Percentiles rank a stretch among this genome's conserved stretches.
Evolutionary conservation across 805 yeast species (phyloP).

Genomic region (Sugiyamaella valdiviana): DNA sequence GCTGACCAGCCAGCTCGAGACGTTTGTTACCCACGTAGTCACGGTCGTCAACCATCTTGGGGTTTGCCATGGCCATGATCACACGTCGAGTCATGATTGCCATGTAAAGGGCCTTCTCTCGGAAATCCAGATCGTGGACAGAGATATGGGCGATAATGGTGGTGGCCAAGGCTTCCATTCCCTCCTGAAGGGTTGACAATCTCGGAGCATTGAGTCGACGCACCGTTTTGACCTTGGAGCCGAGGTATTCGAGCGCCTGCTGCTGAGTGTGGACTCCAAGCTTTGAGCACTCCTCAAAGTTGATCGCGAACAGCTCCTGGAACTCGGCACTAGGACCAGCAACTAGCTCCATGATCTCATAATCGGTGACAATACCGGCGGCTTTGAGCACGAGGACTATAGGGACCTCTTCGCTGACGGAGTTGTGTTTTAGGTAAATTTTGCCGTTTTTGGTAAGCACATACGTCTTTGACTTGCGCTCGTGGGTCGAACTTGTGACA

Average conservation of each 20-base stretch:
- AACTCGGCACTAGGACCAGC: constrained; percentile 85
- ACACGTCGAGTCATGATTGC: constrained; percentile 97
- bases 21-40: constrained; percentile 98
- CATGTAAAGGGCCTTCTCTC: constrained; percentile 89
- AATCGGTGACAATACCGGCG: constrained; percentile 86
- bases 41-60: constrained; percentile 94
- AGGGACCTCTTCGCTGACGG: constrained; percentile 91
- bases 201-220: constrained; percentile 82
- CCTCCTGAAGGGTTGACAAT: constrained; percentile 79
- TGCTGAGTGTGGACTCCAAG: constrained; percentile 83
- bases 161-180: constrained; percentile 84
- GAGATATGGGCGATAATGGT: constrained; percentile 93
- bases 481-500: constrained; percentile 96
- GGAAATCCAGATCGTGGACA: constrained; percentile 75
- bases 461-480: constrained; percentile 94
- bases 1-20: constrained; percentile 93
- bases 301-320: constrained; percentile 88
- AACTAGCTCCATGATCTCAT: constrained; percentile 88
- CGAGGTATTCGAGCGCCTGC: constrained; percentile 88
- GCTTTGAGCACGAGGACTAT: constrained; percentile 91
- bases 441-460: constrained; percentile 87
- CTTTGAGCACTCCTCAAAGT: constrained; percentile 88
- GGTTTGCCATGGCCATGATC: constrained; percentile 89
- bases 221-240: constrained; percentile 84
- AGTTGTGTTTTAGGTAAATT: constrained; percentile 89